Base-by-base conservation (phyloP, 2,329 filamentous ascomycete species). In the Alternaria tenuissima region DNA sequence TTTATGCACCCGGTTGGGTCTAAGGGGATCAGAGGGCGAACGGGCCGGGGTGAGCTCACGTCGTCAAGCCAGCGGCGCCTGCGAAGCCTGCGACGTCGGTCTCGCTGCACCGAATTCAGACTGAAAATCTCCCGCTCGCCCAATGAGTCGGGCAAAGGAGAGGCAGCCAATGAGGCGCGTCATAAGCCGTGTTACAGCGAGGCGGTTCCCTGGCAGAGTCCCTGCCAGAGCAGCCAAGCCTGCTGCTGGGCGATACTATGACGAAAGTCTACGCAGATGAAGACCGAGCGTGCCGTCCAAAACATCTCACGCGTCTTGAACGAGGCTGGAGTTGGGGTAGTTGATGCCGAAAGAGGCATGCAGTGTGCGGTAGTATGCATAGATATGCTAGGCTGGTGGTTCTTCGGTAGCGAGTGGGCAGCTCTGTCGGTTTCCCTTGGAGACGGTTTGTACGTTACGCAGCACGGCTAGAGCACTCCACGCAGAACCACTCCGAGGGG, bases 1-100 rank as follows among this genome's bases (percentile, higher is more conserved):
- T 74, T 75, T 74, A 71, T 70, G 71, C 65, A 63, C 59, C 69
- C 69, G 51, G 38, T 70, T 71, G 61, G 34, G 72, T 64, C 62
- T 14, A 59, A 41, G 64, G 60, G 62, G 68, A 69, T 72, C 57
- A 43, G 65, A 68, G 65, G 65, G 60, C 66, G 68, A 65, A 73
- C 75, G 71, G 72, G 68, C 73, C 74, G 69, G 62, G 47, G 43
- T 52, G 55, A 64, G 69, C 64, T 63, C 65, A 62, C 51, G 62
- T 68, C 52, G 61, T 59, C 59, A 64, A 48, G 57, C 47, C 51
- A 53, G 57, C 65, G 61, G 63, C 63, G 38, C 9, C 38, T 41
- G 38, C 18, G 38, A 41, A 5, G 66, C 66, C 65, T 72, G 69
- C 68, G 62, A 69, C 59, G 63, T 71, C 68, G 71, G 71, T 65